Base-by-base conservation (phyloP, 2,329 filamentous ascomycete genomes). In the Ilyonectria mors-panacis region DNA sequence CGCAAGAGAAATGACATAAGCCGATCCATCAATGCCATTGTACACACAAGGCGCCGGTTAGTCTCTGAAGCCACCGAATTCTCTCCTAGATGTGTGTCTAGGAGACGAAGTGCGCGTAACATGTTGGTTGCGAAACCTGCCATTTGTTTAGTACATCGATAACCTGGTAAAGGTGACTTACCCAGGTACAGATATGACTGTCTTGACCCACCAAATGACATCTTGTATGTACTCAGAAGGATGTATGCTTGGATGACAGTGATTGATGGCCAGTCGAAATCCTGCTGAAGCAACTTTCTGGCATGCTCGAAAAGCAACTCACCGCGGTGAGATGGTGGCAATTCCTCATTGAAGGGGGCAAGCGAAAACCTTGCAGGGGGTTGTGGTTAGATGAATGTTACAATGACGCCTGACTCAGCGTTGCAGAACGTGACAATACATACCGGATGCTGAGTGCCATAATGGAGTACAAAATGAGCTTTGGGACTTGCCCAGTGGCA, bases 391-490 rank as follows among this genome's bases (percentile, higher is more conserved):
- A 6, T 15, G 10, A 5, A 39, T 17, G 37, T 15, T 17, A n/a
- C 13, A n/a, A 6, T 3, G 37, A 13, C 37, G 30, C 12, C 2
- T 4, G 4, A 33, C 10, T 23, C 8, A 35, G 6, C 6, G 55
- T 19, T n/a, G 4, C 21, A 15, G 33, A 15, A 39, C 6, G 3
- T n/a, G 37, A 17, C n/a, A 42, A 42, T 6, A 42, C 39, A 42
- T 58, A 63, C 60, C 60, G 45, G 4, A 63, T 56, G 15, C 60
- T 45, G 9, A 63, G 44, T 5, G 60, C 42, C 60, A 63, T 63
- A n/a, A 63, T 50, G 2, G 39, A 55, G 26, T 63, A 63, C 15
- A 56, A 9, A 9, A 63, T 48, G 8, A 61, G 17, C 28, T 66
- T 66, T 17, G 64, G 59, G n/a, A 50, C 50, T 30, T 66, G 48